phyloP scores from a whole-genome alignment of 192 early-diverging fungal species.

The Pilobolus umbonatus region DNA sequence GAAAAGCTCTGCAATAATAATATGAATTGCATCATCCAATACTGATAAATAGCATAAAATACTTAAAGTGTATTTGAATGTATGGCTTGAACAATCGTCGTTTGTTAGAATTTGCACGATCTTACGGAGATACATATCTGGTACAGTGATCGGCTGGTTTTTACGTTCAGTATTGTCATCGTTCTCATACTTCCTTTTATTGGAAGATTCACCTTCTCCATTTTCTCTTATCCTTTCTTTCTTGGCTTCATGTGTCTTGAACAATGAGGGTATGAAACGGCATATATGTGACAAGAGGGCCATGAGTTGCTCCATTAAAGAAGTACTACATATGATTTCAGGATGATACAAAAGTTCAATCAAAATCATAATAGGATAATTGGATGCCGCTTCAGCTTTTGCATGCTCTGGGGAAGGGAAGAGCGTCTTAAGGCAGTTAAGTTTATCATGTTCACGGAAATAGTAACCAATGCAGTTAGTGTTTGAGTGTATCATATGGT shows the following conservation, averaged over 20 bases:
- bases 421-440: conserved; percentile 51
- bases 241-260: conserved; percentile 45
- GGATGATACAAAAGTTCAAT: conserved; percentile 79
- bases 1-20: conserved; percentile 75
- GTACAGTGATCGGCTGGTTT: conserved; percentile 61
- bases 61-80: conserved; percentile 88
- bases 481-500: conserved; percentile 75
- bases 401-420: conserved; percentile 67
- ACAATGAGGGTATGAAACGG: conserved; percentile 63
- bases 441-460: conserved; percentile 64
- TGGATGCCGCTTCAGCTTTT: conserved; percentile 41
- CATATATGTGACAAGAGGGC: conserved; percentile 75
- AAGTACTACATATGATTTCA: conserved; percentile 72
- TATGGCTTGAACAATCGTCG: conserved; percentile 85
- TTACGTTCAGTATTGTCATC: not conserved
- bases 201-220: conserved; percentile 8
- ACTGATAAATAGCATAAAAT: conserved; percentile 84
- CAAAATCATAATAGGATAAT: conserved; percentile 70
- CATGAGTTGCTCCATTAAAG: conserved; percentile 86
- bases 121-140: conserved; percentile 66
- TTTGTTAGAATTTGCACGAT: conserved; percentile 87
- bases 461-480: conserved; percentile 72
- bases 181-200: not conserved
- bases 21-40: conserved; percentile 56
- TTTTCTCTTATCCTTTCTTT: conserved; percentile 30